Conservation (phyloP, 2,329 filamentous ascomycete genomes). For the Trichoderma sp. region DNA sequence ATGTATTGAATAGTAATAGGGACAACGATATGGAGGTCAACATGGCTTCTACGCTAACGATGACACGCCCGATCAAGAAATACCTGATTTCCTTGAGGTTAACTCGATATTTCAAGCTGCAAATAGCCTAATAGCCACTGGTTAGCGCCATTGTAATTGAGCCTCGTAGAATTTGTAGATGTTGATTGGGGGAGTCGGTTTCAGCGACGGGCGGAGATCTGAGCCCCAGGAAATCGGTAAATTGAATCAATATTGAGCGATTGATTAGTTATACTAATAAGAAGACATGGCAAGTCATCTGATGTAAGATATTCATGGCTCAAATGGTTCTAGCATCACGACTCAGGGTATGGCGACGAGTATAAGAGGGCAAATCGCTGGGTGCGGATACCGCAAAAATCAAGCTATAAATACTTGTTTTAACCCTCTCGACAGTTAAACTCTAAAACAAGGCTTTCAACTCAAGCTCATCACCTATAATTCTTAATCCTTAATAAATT, state of each 20-base stretch:
- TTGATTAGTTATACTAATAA: background rate
- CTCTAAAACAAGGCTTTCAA: background rate
- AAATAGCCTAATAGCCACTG: background rate
- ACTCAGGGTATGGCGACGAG: background rate
- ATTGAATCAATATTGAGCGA: background rate
- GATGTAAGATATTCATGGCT: slow-evolving; percentile 1
- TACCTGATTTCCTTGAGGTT: background rate
- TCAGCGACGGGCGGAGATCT: background rate
- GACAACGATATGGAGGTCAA: background rate
- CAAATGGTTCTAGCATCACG: background rate
- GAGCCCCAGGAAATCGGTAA: background rate
- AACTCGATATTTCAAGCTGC: background rate
- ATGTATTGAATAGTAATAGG: background rate
- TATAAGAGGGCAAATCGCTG: background rate
- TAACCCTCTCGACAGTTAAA: background rate
- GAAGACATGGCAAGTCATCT: background rate
- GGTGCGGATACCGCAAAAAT: background rate
- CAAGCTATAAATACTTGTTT: slow-evolving; percentile 1
- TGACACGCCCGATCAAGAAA: background rate
- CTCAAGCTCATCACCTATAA: background rate
- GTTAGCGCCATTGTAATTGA: background rate
- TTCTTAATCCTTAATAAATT: background rate
- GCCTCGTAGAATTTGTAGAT: background rate
- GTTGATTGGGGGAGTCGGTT: background rate
- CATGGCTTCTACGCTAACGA: background rate